Conservation (phyloP, 257 asterid species). For the Echites panduratus region DNA sequence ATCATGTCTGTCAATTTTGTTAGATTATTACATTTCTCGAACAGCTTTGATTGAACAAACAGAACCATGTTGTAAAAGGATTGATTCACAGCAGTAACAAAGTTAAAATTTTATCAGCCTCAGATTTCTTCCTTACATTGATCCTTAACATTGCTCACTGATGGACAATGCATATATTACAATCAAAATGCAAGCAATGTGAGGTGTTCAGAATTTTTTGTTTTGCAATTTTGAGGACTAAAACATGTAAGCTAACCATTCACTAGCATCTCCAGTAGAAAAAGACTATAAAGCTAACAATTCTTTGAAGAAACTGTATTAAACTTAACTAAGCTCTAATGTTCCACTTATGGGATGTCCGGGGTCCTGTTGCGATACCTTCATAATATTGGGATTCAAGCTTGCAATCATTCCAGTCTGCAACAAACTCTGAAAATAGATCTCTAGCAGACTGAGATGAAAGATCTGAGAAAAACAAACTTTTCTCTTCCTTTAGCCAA, state of each 20-base stretch:
- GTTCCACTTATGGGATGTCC: conserved; percentile 83
- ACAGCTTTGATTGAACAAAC: neutral
- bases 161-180: too few relatives aligned
- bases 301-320: too few relatives aligned
- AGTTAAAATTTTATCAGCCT: neutral
- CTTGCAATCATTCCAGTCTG: conserved; percentile 64
- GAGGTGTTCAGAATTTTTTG: too few relatives aligned
- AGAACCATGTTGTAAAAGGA: too few relatives aligned
- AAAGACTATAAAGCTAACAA: too few relatives aligned
- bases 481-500: conserved; percentile 83
- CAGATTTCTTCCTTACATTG: too few relatives aligned
- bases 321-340: conserved; percentile 38
- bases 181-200: too few relatives aligned
- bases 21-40: neutral
- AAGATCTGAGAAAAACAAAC: conserved; percentile 62
- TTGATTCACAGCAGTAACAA: too few relatives aligned
- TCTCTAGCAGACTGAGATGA: conserved; percentile 65
- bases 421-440: conserved; percentile 56
- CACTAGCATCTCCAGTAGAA: too few relatives aligned
- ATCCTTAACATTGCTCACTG: too few relatives aligned
- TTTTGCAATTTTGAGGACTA: too few relatives aligned
- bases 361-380: conserved; percentile 73
- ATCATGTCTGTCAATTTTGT: neutral
- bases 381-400: conserved; percentile 68
- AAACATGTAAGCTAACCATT: too few relatives aligned